Evolutionary conservation across 768 basidiomycete species (phyloP).

Genomic region (Naematelia aurantialba): DNA sequence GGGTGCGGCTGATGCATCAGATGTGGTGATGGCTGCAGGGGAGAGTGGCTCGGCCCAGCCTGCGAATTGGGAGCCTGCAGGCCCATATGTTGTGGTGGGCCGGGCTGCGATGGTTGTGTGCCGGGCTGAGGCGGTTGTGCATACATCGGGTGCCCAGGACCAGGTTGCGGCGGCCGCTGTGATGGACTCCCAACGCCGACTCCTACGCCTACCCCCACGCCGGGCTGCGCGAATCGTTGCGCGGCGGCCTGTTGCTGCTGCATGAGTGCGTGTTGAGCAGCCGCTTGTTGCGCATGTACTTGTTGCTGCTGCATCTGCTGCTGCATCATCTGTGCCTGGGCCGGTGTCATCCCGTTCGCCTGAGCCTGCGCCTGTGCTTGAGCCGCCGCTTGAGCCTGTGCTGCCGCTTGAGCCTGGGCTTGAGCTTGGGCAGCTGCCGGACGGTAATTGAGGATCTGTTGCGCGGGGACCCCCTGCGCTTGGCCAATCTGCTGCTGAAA

Average conservation of each 20-base stretch:
- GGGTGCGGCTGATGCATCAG: conserved; percentile 40
- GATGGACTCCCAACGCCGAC: conserved; percentile 8
- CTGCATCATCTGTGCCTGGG: conserved; percentile 36
- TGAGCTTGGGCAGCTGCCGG: too few species aligned
- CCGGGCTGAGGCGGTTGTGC: conserved; percentile 15
- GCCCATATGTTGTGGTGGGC: conserved; percentile 11
- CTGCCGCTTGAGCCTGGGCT: conserved; percentile 11
- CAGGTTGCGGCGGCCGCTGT: conserved; percentile 21
- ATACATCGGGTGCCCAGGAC: conserved; percentile 29
- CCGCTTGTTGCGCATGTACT: conserved; percentile 23
- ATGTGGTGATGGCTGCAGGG: conserved; percentile 33
- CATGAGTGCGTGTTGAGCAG: conserved; percentile 23
- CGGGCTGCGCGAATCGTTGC: conserved; percentile 32
- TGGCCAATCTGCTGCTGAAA: conserved; percentile 21
- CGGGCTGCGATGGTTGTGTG: conserved; percentile 4
- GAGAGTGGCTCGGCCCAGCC: conserved; percentile 33
- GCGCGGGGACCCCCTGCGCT: conserved; percentile 12
- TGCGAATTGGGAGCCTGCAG: conserved; percentile 29
- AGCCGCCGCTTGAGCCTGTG: conserved; percentile 12
- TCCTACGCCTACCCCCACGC: conserved; percentile 1
- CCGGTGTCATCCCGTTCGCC: conserved; percentile 26
- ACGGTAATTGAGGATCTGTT: conserved; percentile 20
- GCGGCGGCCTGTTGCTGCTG: conserved; percentile 20
- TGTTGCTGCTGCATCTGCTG: conserved; percentile 34
- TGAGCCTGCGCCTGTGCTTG: conserved; percentile 26